Evolutionary conservation across 2,329 filamentous ascomycete species (phyloP).

Genomic region (Dactylellina sp.): DNA sequence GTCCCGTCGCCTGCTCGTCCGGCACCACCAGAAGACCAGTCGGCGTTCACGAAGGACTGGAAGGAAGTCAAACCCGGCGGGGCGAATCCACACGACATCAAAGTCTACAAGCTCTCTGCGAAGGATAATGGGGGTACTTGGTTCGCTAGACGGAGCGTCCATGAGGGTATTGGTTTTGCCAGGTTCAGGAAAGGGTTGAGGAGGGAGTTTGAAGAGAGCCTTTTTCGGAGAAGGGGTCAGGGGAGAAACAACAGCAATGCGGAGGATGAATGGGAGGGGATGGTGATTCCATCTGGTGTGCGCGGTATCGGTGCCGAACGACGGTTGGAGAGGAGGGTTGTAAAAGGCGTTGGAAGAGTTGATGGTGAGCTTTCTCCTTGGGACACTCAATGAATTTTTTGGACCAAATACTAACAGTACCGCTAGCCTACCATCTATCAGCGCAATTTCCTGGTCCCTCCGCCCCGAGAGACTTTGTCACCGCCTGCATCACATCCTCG

Average conservation of each 20-base stretch:
- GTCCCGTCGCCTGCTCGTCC: conserved; percentile 27
- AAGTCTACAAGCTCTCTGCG: conserved; percentile 80
- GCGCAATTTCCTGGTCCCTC: conserved; percentile 92
- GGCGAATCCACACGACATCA: conserved; percentile 80
- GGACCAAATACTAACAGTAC: conserved; percentile 1
- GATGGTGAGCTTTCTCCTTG: conserved; percentile 67
- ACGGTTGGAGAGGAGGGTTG: conserved; percentile 73
- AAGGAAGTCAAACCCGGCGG: conserved; percentile 80
- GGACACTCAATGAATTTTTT: background rate
- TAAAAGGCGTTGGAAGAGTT: conserved; percentile 72
- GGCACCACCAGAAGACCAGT: background rate
- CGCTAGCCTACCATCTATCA: conserved; percentile 81
- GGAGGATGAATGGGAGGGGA: conserved; percentile 28
- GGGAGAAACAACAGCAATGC: conserved; percentile 12
- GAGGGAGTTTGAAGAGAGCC: conserved; percentile 73
- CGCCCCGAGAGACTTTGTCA: conserved; percentile 87
- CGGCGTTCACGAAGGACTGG: conserved; percentile 74
- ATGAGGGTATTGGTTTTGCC: conserved; percentile 80
- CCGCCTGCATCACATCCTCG: conserved; percentile 62
- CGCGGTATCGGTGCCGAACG: conserved; percentile 87
- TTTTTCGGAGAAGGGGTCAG: conserved; percentile 30
- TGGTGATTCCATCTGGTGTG: conserved; percentile 63
- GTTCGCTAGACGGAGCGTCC: conserved; percentile 87
- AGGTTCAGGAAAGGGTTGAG: conserved; percentile 82
- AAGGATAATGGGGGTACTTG: conserved; percentile 87